These are phyloP conservation scores for Aspergillus carlsbadensis DNA, from an alignment of 495 filamentous ascomycete genomes.

Conservation along the genomic window DNA sequence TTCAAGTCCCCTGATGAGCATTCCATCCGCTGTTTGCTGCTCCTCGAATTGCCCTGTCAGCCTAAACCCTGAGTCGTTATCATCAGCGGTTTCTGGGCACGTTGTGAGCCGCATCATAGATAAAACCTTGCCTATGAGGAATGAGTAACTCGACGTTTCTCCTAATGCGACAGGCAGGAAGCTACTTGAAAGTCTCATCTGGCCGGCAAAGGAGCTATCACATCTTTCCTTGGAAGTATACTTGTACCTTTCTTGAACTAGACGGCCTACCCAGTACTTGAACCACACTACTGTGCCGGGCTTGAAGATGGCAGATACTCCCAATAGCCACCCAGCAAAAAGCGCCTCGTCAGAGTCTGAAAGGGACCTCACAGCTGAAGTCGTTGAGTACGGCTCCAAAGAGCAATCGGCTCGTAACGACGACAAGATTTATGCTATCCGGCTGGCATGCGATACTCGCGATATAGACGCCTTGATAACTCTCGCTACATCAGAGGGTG, in stretches of 20 bases:
- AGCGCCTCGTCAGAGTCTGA: background rate
- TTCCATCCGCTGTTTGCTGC: background rate
- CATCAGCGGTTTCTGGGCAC: background rate
- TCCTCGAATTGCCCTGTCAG: background rate
- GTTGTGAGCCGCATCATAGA: background rate
- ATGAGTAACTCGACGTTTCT: background rate
- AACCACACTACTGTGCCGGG: background rate
- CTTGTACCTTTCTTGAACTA: background rate
- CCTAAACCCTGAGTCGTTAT: background rate
- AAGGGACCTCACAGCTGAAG: background rate
- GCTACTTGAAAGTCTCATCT: background rate
- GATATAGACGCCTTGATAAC: slow-evolving; percentile 62
- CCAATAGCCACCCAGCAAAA: background rate
- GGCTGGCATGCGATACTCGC: slow-evolving; percentile 62
- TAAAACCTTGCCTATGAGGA: slow-evolving; percentile 1
- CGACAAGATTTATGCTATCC: slow-evolving; percentile 50
- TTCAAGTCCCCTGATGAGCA: too few species aligned
- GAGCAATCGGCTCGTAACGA: slow-evolving; percentile 6
- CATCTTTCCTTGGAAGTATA: background rate
- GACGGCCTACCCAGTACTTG: background rate
- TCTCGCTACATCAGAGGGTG: slow-evolving; percentile 70
- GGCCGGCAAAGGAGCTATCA: background rate
- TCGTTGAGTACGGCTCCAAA: slow-evolving; percentile 7
- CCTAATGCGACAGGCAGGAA: slow-evolving; percentile 2
- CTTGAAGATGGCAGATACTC: background rate